Evolutionary conservation across 345 rosid genomes (phyloP).

Genomic region (Physaria fendleri): DNA sequence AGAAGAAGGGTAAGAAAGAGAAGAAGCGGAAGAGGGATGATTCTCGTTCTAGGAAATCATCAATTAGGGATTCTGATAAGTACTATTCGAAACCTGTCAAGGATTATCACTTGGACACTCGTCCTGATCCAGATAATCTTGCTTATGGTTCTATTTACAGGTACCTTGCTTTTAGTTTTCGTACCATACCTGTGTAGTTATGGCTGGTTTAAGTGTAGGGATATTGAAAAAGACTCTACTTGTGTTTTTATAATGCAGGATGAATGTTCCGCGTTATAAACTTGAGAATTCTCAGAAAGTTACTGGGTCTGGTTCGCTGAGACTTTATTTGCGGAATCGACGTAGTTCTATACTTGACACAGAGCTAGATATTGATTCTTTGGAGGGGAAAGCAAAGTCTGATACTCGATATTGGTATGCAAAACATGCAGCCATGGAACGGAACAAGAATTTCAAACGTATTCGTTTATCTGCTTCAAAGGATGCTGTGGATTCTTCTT

Average conservation of each 20-base stretch:
- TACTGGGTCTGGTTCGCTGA: slow-evolving; percentile 27
- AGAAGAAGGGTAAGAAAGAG: slow-evolving; percentile 34
- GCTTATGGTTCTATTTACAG: slow-evolving; percentile 80
- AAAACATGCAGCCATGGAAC: slow-evolving; percentile 64
- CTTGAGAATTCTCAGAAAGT: slow-evolving; percentile 36
- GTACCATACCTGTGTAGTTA: not conserved
- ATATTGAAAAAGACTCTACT: not conserved
- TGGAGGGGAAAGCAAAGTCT: slow-evolving; percentile 59
- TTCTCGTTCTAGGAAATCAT: slow-evolving; percentile 38
- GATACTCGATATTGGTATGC: slow-evolving; percentile 84
- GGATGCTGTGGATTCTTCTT: slow-evolving; percentile 25
- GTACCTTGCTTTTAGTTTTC: slow-evolving; percentile 25
- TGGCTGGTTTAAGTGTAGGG: not conserved
- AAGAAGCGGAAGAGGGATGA: slow-evolving; percentile 37
- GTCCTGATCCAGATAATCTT: slow-evolving; percentile 78
- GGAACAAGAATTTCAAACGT: slow-evolving; percentile 54
- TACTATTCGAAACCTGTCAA: slow-evolving; percentile 44
- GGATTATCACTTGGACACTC: slow-evolving; percentile 82
- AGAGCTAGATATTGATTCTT: slow-evolving; percentile 62
- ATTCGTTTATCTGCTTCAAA: slow-evolving; percentile 39
- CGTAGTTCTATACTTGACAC: slow-evolving; percentile 40
- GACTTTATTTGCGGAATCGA: slow-evolving; percentile 30
- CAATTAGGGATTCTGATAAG: slow-evolving; percentile 42
- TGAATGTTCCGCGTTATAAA: slow-evolving; percentile 81
- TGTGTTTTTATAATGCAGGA: slow-evolving; percentile 41